Base-by-base conservation (phyloP, 352 stramenopile species). In the Pythium phragmiticola region DNA sequence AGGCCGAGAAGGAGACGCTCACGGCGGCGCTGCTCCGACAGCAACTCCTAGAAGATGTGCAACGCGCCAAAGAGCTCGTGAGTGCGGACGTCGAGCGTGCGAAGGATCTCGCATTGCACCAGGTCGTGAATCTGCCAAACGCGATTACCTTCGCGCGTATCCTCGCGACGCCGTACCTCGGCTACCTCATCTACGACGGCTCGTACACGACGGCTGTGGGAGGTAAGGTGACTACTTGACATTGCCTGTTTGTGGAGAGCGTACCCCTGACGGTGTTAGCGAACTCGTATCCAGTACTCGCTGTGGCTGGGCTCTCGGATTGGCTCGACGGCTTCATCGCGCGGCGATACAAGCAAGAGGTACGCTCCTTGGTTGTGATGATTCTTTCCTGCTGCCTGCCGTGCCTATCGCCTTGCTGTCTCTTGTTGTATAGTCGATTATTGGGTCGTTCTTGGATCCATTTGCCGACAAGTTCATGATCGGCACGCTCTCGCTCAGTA, bases 301-400 rank as follows among this genome's bases (percentile, higher is more conserved):
- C 80, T 6, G 75, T 87, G 39, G 82, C 85, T 0, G 82, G 81
- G 6, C 57, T 92, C 13, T 92, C 83, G 3, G 85, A 94, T 61
- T 94, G 85, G 85, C 68, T 92, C 33, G 85, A 94, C 55, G 85
- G 85, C 49, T 94, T 89, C 61, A 85, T 94, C 47, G 85, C 85
- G 41, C 83, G 84, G 7, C 80, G 65, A 23, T 87, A 80, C 65
- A 85, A 91, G 60, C 83, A 91, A 49, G 73, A 90, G 76, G 78
- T 87, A 41, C 23, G 49, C 26, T 16, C n/a, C 34, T 50, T 23
- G 34, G 7, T 13, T n/a, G 39, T 12, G 5, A 19, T 46, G 39
- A 5, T 53, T 2, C 23, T 37, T 13, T 7, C 26, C 4, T 34
- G 9, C 34, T 16, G 8, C n/a, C 34, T 16, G 7, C 19, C 14